phyloP scores from a whole-genome alignment of 2,329 filamentous ascomycete species.

The Rasamsonia emersonii region DNA sequence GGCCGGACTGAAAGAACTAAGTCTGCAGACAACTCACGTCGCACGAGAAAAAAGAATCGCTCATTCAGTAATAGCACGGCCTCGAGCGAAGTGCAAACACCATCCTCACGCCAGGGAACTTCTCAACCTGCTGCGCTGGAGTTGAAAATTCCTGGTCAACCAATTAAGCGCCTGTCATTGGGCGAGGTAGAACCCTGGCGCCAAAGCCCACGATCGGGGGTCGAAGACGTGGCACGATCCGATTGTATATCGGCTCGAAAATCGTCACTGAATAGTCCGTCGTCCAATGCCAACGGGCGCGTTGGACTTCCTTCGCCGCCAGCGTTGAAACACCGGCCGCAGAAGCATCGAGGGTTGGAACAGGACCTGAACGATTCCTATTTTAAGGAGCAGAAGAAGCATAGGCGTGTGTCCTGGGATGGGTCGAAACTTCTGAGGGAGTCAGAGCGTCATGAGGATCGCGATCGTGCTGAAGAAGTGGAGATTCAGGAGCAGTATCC shows the following conservation, averaged over 20 bases:
- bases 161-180: conserved; percentile 32
- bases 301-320: conserved; percentile 29
- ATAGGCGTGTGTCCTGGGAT: conserved; percentile 31
- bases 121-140: conserved; percentile 26
- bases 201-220: conserved; percentile 20
- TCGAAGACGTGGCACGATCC: conserved; percentile 24
- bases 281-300: conserved; percentile 18
- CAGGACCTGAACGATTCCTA: conserved; percentile 14
- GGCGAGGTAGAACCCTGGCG: conserved; percentile 29
- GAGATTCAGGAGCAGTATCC: conserved; percentile 9
- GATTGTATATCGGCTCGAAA: conserved; percentile 25
- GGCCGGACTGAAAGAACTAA: conserved; percentile 6
- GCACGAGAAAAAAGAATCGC: conserved; percentile 6
- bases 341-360: conserved; percentile 28
- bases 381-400: conserved; percentile 18
- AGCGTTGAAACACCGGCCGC: conserved; percentile 30
- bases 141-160: conserved; percentile 28
- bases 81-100: conserved; percentile 17
- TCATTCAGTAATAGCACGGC: conserved; percentile 6
- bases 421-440: conserved; percentile 27
- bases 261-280: conserved; percentile 22
- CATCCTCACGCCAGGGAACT: conserved; percentile 18
- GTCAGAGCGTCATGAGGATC: conserved; percentile 10
- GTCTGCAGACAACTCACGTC: conserved; percentile 7
- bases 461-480: conserved; percentile 6